Conservation (phyloP, 768 basidiomycete species). For the Calocera cornea region DNA sequence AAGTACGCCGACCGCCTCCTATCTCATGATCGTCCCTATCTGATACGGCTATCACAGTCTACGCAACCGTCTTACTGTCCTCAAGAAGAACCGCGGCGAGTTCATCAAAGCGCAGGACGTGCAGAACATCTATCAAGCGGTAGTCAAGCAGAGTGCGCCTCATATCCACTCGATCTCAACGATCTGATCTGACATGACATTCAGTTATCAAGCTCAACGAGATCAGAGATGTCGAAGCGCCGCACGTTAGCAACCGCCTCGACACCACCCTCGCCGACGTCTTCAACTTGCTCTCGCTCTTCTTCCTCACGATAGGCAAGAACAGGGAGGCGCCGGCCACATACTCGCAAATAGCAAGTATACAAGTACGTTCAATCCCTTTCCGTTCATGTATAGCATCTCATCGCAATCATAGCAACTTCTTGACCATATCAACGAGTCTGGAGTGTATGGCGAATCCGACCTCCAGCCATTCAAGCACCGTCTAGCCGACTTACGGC, state of each 20-base stretch:
- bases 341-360: conserved; percentile 90
- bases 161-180: neutral
- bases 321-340: conserved; percentile 88
- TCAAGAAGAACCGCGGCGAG: conserved; percentile 84
- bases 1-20: conserved; percentile 38
- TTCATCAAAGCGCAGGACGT: conserved; percentile 92
- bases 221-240: conserved; percentile 62
- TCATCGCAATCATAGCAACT: conserved; percentile 53
- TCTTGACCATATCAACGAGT: conserved; percentile 89
- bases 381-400: neutral
- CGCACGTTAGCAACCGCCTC: conserved; percentile 66
- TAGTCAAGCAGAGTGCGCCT: conserved; percentile 80
- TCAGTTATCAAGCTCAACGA: conserved; percentile 83
- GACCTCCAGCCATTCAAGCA: conserved; percentile 80
- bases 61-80: conserved; percentile 83
- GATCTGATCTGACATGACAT: conserved; percentile 2
- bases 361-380: conserved; percentile 56
- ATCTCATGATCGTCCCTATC: conserved; percentile 7
- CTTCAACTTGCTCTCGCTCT: conserved; percentile 85
- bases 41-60: conserved; percentile 41
- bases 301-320: conserved; percentile 96
- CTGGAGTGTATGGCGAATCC: conserved; percentile 80
- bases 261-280: conserved; percentile 95
- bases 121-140: conserved; percentile 77
- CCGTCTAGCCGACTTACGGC: conserved; percentile 66